A percentile compares a stretch with the other conserved stretches of the same genome.
These are phyloP conservation scores for Diaporthe aspalathi DNA, from an alignment of 2,329 filamentous ascomycete genomes.

Conservation along the genomic window DNA sequence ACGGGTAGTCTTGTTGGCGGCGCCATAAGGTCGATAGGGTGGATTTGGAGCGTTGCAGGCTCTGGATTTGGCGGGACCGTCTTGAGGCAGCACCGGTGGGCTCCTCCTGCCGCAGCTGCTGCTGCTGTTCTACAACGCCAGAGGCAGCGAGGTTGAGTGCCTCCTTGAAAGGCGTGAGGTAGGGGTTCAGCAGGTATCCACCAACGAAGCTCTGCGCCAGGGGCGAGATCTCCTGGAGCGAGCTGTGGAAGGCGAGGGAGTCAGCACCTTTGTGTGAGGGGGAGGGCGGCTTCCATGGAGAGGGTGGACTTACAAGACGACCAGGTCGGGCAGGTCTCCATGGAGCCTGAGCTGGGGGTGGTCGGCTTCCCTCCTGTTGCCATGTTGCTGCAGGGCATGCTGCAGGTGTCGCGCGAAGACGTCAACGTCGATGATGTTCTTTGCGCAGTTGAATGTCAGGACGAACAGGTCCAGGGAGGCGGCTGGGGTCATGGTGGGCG, in stretches of 20 bases:
- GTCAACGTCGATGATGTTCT: slow-evolving; percentile 74
- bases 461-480: slow-evolving; percentile 76
- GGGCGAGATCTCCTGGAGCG: slow-evolving; percentile 92
- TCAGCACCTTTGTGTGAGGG: background rate
- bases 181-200: slow-evolving; percentile 80
- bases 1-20: slow-evolving; percentile 55
- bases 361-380: background rate
- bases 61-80: slow-evolving; percentile 12
- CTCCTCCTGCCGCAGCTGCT: slow-evolving; percentile 19
- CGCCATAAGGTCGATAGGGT: slow-evolving; percentile 39
- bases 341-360: slow-evolving; percentile 33
- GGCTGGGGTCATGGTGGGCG: slow-evolving; percentile 38
- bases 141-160: slow-evolving; percentile 77
- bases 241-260: slow-evolving; percentile 56
- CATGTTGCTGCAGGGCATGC: slow-evolving; percentile 63
- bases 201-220: slow-evolving; percentile 88
- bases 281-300: background rate
- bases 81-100: background rate
- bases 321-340: slow-evolving; percentile 62
- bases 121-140: slow-evolving; percentile 45
- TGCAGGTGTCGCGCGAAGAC: slow-evolving; percentile 79
- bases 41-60: slow-evolving; percentile 37
- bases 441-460: slow-evolving; percentile 90
- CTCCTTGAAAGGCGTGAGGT: slow-evolving; percentile 77
- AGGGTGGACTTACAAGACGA: slow-evolving; percentile 64